Evolutionary conservation across 2,329 filamentous ascomycete genomes (phyloP).

Genomic region (Sarocladium kiliense): DNA sequence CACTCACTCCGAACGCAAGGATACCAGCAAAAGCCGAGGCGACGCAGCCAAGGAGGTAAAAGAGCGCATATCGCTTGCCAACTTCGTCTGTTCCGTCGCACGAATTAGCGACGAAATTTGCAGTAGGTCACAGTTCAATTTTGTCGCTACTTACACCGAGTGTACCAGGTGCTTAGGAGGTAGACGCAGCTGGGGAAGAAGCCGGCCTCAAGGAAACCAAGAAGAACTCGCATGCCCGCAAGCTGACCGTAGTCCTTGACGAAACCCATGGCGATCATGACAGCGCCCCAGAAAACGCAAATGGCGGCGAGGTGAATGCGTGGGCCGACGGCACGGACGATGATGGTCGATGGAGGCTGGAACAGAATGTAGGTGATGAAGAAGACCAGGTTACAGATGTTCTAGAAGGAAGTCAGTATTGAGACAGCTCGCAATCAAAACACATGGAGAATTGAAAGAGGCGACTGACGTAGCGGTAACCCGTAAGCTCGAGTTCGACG

Average conservation of each 20-base stretch:
- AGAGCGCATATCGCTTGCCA: constrained; percentile 62
- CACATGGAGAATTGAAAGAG: neutral
- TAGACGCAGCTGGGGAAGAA: constrained; percentile 13
- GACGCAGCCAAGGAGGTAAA: constrained; percentile 64
- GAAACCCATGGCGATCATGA: constrained; percentile 64
- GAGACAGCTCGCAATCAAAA: too few species aligned
- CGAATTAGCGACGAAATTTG: neutral
- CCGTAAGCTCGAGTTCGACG: constrained; percentile 39
- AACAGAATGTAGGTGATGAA: constrained; percentile 70
- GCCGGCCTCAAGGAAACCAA: constrained; percentile 26
- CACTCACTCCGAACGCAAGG: constrained; percentile 60
- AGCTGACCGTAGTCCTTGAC: constrained; percentile 45
- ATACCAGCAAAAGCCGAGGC: constrained; percentile 64
- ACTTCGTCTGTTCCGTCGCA: constrained; percentile 49
- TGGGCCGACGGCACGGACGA: constrained; percentile 62
- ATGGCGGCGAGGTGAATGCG: constrained; percentile 50
- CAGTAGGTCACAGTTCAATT: neutral
- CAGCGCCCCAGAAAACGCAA: constrained; percentile 52
- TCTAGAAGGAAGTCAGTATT: constrained; percentile 32
- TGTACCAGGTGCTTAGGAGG: constrained; percentile 62
- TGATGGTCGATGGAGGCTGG: constrained; percentile 64
- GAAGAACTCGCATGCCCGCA: constrained; percentile 49
- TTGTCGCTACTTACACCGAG: constrained; percentile 44
- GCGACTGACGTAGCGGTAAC: constrained; percentile 38
- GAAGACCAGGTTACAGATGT: constrained; percentile 67